These are phyloP conservation scores for Monosporascus sp. DNA, from an alignment of 2,329 filamentous ascomycete genomes.

Conservation along the genomic window DNA sequence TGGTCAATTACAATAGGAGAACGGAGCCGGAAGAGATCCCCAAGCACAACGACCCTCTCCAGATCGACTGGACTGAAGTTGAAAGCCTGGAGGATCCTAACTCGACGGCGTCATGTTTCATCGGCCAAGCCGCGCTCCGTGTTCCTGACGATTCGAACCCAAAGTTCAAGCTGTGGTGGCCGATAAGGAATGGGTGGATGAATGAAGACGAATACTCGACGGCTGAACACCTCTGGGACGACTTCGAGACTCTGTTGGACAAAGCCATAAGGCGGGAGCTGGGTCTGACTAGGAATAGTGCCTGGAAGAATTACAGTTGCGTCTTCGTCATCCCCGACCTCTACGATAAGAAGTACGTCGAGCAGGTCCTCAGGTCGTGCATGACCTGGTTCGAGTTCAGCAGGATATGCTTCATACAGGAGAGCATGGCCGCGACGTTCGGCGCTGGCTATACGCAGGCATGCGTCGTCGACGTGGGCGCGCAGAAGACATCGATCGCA, in stretches of 20 bases:
- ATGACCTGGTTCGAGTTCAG: slow-evolving; percentile 88
- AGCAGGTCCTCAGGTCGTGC: slow-evolving; percentile 75
- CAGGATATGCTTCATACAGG: slow-evolving; percentile 89
- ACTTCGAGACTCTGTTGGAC: slow-evolving; percentile 82
- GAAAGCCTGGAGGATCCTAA: slow-evolving; percentile 61
- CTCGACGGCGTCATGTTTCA: slow-evolving; percentile 59
- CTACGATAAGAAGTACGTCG: slow-evolving; percentile 91
- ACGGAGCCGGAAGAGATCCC: slow-evolving; percentile 81
- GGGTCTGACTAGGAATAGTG: slow-evolving; percentile 68
- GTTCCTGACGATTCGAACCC: slow-evolving; percentile 86
- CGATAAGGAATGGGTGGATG: slow-evolving; percentile 77
- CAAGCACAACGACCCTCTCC: slow-evolving; percentile 89
- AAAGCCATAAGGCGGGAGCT: slow-evolving; percentile 83
- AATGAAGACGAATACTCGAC: slow-evolving; percentile 86
- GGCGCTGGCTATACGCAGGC: slow-evolving; percentile 91
- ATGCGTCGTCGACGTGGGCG: slow-evolving; percentile 93
- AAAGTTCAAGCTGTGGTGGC: slow-evolving; percentile 90
- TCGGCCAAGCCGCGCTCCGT: slow-evolving; percentile 75
- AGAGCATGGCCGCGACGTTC: slow-evolving; percentile 90
- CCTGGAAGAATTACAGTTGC: slow-evolving; percentile 88
- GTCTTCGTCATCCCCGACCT: slow-evolving; percentile 97
- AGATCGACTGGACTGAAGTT: slow-evolving; percentile 93
- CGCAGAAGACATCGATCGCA: slow-evolving; percentile 94
- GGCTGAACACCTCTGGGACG: slow-evolving; percentile 75
- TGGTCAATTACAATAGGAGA: slow-evolving; percentile 87